Conservation (phyloP, 2,329 filamentous ascomycete genomes). For the Alternaria brassicae region DNA sequence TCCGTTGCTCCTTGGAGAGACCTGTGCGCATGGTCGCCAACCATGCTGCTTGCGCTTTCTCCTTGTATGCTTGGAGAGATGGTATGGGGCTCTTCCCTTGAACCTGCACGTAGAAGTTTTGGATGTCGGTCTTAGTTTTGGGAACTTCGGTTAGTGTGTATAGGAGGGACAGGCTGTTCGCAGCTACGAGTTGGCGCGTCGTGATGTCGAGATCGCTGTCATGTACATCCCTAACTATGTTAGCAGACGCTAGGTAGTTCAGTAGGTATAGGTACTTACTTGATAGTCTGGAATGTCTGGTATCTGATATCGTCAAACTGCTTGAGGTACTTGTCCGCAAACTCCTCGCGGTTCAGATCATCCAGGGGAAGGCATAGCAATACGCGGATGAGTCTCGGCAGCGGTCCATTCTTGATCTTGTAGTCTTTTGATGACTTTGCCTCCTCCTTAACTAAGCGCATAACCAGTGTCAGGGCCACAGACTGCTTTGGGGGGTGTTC, state of each 20-base stretch:
- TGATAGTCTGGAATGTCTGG: conserved; percentile 77
- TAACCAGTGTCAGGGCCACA: conserved; percentile 77
- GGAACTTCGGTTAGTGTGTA: conserved; percentile 75
- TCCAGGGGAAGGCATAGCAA: conserved; percentile 66
- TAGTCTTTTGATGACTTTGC: conserved; percentile 55
- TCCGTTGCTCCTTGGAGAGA: conserved; percentile 76
- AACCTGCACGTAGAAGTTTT: conserved; percentile 70
- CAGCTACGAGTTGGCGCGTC: conserved; percentile 38
- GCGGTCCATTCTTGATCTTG: conserved; percentile 72
- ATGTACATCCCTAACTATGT: conserved; percentile 31
- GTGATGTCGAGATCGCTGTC: conserved; percentile 36
- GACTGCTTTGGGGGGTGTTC: conserved; percentile 68
- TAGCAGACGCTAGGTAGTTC: neutral
- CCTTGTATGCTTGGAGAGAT: conserved; percentile 75
- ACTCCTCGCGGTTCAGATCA: conserved; percentile 71
- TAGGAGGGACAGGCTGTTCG: conserved; percentile 68
- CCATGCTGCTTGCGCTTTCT: conserved; percentile 86
- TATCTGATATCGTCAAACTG: conserved; percentile 85
- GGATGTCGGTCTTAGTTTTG: conserved; percentile 68
- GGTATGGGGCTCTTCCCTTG: conserved; percentile 68
- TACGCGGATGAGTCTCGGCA: conserved; percentile 68
- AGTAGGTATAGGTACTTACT: conserved; percentile 60
- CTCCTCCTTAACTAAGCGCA: conserved; percentile 85
- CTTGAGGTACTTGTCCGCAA: conserved; percentile 78
- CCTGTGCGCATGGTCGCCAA: conserved; percentile 73